phyloP scores from a whole-genome alignment of 441 rosid species.

The Adansonia madagascariensis region DNA sequence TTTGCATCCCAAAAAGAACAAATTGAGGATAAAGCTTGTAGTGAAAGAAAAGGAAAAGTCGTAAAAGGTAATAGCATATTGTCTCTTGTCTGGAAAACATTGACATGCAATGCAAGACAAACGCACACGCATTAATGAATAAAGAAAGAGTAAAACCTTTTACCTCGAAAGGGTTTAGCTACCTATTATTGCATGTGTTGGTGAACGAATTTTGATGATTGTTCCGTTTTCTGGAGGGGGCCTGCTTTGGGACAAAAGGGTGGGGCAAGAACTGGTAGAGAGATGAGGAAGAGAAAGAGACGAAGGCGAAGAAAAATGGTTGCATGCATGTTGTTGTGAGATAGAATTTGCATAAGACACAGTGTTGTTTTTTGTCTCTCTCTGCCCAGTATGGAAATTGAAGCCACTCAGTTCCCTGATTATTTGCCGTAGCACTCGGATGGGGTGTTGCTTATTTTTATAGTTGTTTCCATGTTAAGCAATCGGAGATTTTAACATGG shows the following conservation, averaged over 20 bases:
- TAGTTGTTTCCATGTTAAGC: too few species aligned
- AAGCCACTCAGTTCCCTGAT: slow-evolving; percentile 39
- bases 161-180: not conserved
- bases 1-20: slow-evolving; percentile 25
- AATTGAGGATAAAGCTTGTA: slow-evolving; percentile 14
- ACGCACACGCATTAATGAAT: slow-evolving; percentile 18
- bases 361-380: slow-evolving; percentile 27
- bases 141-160: not conserved
- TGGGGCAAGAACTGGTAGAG: slow-evolving; percentile 27
- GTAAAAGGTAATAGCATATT: slow-evolving; percentile 31
- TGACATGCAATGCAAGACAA: slow-evolving; percentile 28
- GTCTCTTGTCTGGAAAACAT: slow-evolving; percentile 29
- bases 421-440: slow-evolving; percentile 30
- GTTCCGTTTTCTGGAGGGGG: slow-evolving; percentile 28
- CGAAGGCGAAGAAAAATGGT: slow-evolving; percentile 12
- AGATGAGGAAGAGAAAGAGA: slow-evolving; percentile 27
- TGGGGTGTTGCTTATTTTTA: too few species aligned
- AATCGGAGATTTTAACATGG: not conserved
- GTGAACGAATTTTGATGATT: slow-evolving; percentile 32
- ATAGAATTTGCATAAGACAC: slow-evolving; percentile 24
- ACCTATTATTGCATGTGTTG: slow-evolving; percentile 41
- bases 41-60: slow-evolving; percentile 26
- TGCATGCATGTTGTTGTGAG: slow-evolving; percentile 29
- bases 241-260: slow-evolving; percentile 24
- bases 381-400: not conserved